These are phyloP conservation scores for Rhodotorula paludigena DNA, from an alignment of 768 basidiomycete species.

Conservation along the genomic window DNA sequence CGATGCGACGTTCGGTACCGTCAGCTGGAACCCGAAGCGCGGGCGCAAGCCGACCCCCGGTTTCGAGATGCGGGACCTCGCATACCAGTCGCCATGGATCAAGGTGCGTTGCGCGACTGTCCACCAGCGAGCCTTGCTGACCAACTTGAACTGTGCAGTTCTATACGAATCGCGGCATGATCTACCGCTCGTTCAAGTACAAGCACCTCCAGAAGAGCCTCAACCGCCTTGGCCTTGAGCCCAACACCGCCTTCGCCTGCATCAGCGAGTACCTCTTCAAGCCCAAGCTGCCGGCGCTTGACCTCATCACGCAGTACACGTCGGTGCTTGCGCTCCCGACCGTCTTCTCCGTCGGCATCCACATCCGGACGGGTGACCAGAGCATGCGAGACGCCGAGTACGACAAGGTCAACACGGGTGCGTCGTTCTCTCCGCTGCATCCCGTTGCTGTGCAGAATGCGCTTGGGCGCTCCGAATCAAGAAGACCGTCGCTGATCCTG, in stretches of 20 bases:
- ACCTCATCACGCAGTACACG: constrained; percentile 32
- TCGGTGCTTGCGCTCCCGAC: constrained; percentile 20
- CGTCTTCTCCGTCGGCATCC: constrained; percentile 32
- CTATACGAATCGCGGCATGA: constrained; percentile 35
- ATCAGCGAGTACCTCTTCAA: constrained; percentile 37
- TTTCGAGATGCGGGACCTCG: constrained; percentile 31
- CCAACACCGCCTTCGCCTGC: constrained; percentile 27
- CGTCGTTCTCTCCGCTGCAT: background rate
- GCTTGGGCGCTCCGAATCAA: too few relatives aligned
- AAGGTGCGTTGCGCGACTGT: constrained; percentile 5
- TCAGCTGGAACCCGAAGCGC: constrained; percentile 23
- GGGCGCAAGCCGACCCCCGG: constrained; percentile 11
- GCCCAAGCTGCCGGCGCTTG: constrained; percentile 26
- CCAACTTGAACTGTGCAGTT: constrained; percentile 8
- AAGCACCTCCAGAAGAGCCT: constrained; percentile 31
- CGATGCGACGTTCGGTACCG: constrained; percentile 27
- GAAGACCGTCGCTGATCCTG: too few relatives aligned
- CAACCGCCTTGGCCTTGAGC: constrained; percentile 15
- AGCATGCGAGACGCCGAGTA: constrained; percentile 32
- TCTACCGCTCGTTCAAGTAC: constrained; percentile 33
- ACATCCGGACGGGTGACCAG: constrained; percentile 30
- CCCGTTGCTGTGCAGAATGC: background rate
- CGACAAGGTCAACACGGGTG: constrained; percentile 30
- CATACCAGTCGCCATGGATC: constrained; percentile 29
- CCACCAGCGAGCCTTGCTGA: background rate